Evolutionary conservation across 352 stramenopile species (phyloP).

Genomic region (Pythium phragmitis): DNA sequence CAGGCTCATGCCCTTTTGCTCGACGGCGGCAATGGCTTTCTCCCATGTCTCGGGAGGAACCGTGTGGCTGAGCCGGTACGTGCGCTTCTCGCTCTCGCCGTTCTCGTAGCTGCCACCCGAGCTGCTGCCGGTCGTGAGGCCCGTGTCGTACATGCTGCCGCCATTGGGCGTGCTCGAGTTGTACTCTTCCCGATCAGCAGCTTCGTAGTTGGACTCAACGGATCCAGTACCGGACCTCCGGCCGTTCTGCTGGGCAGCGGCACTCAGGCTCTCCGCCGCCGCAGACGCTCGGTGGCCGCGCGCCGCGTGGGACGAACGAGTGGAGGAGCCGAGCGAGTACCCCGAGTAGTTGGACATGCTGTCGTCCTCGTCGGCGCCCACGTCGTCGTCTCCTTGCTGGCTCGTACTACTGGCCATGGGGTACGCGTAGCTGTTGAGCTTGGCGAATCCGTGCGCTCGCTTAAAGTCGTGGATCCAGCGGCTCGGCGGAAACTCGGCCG

Average conservation of each 20-base stretch:
- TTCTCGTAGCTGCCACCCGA: slow-evolving; percentile 22
- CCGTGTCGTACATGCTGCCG: slow-evolving; percentile 7
- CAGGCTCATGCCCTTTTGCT: slow-evolving; percentile 68
- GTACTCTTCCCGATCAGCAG: slow-evolving; percentile 21
- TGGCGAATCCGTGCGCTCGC: slow-evolving; percentile 38
- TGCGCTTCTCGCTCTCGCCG: slow-evolving; percentile 25
- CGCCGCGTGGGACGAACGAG: slow-evolving; percentile 8
- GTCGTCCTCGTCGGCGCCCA: slow-evolving; percentile 28
- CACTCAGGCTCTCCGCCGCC: too few relatives aligned
- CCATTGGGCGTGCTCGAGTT: slow-evolving; percentile 5
- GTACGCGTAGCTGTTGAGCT: slow-evolving; percentile 14
- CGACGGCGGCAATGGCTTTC: slow-evolving; percentile 63
- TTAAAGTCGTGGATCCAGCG: slow-evolving; percentile 61
- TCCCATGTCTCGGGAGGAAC: slow-evolving; percentile 65
- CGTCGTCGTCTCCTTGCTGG: neutral
- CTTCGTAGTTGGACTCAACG: slow-evolving; percentile 23
- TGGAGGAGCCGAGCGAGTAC: slow-evolving; percentile 26
- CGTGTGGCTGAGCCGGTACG: slow-evolving; percentile 52
- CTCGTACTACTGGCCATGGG: neutral
- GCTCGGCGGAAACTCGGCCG: slow-evolving; percentile 41
- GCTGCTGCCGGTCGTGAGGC: slow-evolving; percentile 21
- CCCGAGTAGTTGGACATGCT: slow-evolving; percentile 30
- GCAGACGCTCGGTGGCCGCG: neutral
- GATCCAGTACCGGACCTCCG: slow-evolving; percentile 4
- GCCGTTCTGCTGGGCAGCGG: neutral